phyloP scores from a whole-genome alignment of 2,329 filamentous ascomycete species.

The Talaromyces marneffei region DNA sequence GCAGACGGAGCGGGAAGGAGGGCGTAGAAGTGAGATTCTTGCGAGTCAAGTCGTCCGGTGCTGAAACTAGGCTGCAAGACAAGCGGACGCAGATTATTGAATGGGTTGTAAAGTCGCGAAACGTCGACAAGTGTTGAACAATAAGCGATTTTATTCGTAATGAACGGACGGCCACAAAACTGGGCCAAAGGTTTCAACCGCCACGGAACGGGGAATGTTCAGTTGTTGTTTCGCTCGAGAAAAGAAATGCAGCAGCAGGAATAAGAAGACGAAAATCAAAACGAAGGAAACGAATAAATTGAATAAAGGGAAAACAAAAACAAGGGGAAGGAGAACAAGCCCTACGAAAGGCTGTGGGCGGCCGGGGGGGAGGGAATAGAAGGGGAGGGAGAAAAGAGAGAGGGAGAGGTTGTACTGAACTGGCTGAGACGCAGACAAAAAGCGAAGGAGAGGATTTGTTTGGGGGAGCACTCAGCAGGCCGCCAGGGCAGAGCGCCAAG shows the following conservation, averaged over 20 bases:
- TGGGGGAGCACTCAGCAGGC: conserved; percentile 7
- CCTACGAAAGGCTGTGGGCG: conserved; percentile 3
- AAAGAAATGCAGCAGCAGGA: conserved; percentile 12
- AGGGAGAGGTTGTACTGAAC: neutral
- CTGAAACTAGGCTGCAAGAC: neutral
- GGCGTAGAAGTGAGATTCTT: neutral
- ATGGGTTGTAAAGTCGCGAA: neutral
- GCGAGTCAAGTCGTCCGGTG: neutral
- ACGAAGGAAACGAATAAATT: conserved; percentile 16
- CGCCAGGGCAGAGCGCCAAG: neutral
- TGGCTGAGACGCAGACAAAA: neutral
- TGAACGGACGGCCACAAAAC: conserved; percentile 36
- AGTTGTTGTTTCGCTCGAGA: conserved; percentile 2
- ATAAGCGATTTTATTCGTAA: conserved; percentile 20
- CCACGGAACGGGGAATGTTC: neutral
- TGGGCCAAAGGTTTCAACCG: conserved; percentile 19
- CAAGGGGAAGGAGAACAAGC: conserved; percentile 12
- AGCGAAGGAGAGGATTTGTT: conserved; percentile 5
- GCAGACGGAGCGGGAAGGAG: neutral
- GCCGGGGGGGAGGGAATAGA: conserved; percentile 6
- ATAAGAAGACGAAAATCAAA: conserved; percentile 10
- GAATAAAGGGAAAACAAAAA: conserved; percentile 10
- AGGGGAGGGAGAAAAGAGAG: conserved; percentile 16
- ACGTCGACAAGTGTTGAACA: neutral
- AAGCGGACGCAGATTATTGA: neutral